Conservation (phyloP, 139 green algal genomes). For the Trebouxia sp. region DNA sequence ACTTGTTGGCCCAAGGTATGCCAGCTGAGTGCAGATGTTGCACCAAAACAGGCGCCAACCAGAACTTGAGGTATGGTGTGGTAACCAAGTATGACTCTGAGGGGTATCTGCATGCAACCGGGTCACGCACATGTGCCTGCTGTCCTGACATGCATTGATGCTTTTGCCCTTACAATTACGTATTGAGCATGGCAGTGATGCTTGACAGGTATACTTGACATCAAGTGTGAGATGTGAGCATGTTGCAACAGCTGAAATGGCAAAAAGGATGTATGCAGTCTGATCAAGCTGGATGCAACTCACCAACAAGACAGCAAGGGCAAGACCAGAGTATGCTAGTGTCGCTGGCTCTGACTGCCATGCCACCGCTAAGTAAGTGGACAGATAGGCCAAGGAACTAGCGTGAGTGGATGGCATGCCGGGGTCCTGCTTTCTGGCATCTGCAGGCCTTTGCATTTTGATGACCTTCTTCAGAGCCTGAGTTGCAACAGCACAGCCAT, state of each 20-base stretch:
- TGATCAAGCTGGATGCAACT: no score
- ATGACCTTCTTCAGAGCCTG: conserved; percentile 73
- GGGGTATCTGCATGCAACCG: conserved; percentile 8
- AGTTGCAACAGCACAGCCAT: no score
- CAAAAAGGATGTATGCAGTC: no score
- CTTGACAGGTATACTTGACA: no score
- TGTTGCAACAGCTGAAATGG: not conserved
- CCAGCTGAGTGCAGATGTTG: conserved; percentile 33
- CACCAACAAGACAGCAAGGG: not conserved
- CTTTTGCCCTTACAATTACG: no score
- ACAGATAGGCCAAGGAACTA: conserved; percentile 67
- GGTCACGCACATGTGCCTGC: no score
- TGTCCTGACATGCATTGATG: no score
- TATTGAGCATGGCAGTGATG: no score
- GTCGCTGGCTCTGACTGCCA: conserved; percentile 1
- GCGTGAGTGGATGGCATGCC: conserved; percentile 76
- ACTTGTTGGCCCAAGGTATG: not conserved
- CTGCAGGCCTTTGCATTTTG: conserved; percentile 65
- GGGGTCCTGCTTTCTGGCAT: conserved; percentile 64
- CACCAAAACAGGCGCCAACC: conserved; percentile 59
- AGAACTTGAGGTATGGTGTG: conserved; percentile 72
- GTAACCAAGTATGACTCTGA: conserved; percentile 47
- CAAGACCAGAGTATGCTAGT: conserved; percentile 28
- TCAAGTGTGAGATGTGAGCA: not conserved
- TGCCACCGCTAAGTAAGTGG: conserved; percentile 54